These are phyloP conservation scores for Fusarium sp. DNA, from an alignment of 2,329 filamentous ascomycete genomes.

Conservation along the genomic window DNA sequence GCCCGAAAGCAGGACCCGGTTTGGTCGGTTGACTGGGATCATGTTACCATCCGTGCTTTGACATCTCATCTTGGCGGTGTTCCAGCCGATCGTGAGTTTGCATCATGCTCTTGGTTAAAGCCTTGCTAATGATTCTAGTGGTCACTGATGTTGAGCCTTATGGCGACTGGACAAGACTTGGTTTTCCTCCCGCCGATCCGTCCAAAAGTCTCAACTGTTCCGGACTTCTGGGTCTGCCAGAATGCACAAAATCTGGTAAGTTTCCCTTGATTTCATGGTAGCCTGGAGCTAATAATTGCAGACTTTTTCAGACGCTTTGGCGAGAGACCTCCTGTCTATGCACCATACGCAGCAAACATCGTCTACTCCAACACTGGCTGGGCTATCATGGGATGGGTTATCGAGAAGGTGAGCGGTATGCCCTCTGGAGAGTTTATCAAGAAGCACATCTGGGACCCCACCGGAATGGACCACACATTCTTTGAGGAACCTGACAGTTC, in stretches of 20 bases:
- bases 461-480: slow-evolving; percentile 11
- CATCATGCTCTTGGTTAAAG: rapidly evolving
- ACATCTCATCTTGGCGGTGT: slow-evolving; percentile 15
- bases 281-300: rapidly evolving
- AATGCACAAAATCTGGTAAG: slow-evolving; percentile 7
- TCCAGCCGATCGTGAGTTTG: slow-evolving; percentile 9
- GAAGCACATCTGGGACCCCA: slow-evolving; percentile 11
- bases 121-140: neutral
- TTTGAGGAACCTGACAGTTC: slow-evolving; percentile 1
- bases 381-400: slow-evolving; percentile 8
- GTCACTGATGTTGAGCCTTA: slow-evolving; percentile 18
- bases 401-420: slow-evolving; percentile 24
- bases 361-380: slow-evolving; percentile 20
- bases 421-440: slow-evolving; percentile 21
- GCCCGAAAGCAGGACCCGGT: slow-evolving; percentile 13
- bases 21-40: slow-evolving; percentile 27
- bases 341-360: neutral
- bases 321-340: slow-evolving; percentile 18
- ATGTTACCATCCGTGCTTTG: slow-evolving; percentile 13
- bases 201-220: slow-evolving; percentile 25
- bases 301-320: slow-evolving; percentile 20
- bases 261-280: rapidly evolving
- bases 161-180: slow-evolving; percentile 25
- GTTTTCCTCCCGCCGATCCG: neutral
- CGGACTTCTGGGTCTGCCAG: slow-evolving; percentile 5